These are phyloP conservation scores for Aureobasidium melanogenum DNA, from an alignment of 2,329 filamentous ascomycete species.

Conservation along the genomic window DNA sequence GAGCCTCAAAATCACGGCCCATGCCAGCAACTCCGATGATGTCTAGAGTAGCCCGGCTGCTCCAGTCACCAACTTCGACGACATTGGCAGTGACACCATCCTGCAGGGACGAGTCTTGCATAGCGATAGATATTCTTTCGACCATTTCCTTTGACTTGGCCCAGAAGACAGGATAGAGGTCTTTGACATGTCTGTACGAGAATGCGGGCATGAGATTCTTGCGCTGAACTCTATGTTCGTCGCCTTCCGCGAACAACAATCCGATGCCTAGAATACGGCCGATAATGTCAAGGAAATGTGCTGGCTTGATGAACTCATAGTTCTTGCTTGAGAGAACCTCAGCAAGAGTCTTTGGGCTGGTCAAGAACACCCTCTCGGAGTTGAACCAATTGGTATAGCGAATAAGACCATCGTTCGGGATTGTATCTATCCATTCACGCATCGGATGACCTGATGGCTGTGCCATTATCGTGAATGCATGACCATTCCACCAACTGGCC, in stretches of 20 bases:
- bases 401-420: conserved; percentile 49
- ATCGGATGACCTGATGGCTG: conserved; percentile 37
- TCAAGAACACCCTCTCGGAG: conserved; percentile 35
- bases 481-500: conserved; percentile 30
- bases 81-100: conserved; percentile 26
- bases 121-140: conserved; percentile 24
- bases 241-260: conserved; percentile 76
- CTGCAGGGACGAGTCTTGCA: conserved; percentile 19
- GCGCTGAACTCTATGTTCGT: conserved; percentile 65
- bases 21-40: conserved; percentile 51
- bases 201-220: conserved; percentile 42
- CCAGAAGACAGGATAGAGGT: conserved; percentile 43
- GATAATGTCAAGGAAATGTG: conserved; percentile 42
- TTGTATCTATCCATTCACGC: conserved; percentile 42
- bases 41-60: conserved; percentile 46
- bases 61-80: conserved; percentile 38
- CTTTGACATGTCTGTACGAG: conserved; percentile 41
- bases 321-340: conserved; percentile 43
- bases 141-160: conserved; percentile 36
- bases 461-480: conserved; percentile 33
- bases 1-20: conserved; percentile 47
- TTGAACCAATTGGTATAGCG: conserved; percentile 43
- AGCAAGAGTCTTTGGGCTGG: conserved; percentile 37
- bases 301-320: conserved; percentile 43
- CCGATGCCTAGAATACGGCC: conserved; percentile 60